Conservation (phyloP, 2,329 filamentous ascomycete genomes). For the Geosmithia putterillii region DNA sequence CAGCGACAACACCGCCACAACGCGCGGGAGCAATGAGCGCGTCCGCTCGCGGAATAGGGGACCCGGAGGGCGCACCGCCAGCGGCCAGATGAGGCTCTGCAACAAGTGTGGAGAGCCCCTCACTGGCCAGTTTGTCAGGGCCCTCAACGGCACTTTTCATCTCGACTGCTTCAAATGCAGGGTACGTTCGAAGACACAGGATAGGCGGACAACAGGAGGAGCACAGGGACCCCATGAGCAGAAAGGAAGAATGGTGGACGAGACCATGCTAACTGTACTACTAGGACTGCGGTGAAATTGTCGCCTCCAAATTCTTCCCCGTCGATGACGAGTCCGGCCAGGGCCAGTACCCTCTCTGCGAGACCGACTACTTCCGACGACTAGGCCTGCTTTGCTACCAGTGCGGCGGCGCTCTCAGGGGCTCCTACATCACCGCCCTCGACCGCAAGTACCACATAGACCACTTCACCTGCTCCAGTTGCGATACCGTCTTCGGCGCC, state of each 20-base stretch:
- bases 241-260: background rate
- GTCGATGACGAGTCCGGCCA: conserved; percentile 80
- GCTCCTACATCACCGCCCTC: conserved; percentile 94
- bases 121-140: conserved; percentile 91
- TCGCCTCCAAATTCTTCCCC: conserved; percentile 98
- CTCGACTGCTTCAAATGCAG: conserved; percentile 96
- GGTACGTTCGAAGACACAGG: conserved; percentile 40
- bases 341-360: conserved; percentile 87
- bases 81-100: conserved; percentile 53
- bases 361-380: conserved; percentile 93
- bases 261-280: conserved; percentile 1
- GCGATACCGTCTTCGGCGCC: conserved; percentile 93
- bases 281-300: conserved; percentile 92
- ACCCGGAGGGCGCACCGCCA: conserved; percentile 42
- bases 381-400: conserved; percentile 84
- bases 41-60: conserved; percentile 41
- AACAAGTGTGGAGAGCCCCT: conserved; percentile 82
- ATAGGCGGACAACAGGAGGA: background rate
- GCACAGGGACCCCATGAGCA: background rate
- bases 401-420: conserved; percentile 83
- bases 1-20: conserved; percentile 32
- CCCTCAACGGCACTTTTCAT: conserved; percentile 87
- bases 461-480: conserved; percentile 96
- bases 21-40: conserved; percentile 41
- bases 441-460: conserved; percentile 99